Evolutionary conservation across 108 stramenopile species (phyloP).

Genomic region (Nannochloropsis salina): DNA sequence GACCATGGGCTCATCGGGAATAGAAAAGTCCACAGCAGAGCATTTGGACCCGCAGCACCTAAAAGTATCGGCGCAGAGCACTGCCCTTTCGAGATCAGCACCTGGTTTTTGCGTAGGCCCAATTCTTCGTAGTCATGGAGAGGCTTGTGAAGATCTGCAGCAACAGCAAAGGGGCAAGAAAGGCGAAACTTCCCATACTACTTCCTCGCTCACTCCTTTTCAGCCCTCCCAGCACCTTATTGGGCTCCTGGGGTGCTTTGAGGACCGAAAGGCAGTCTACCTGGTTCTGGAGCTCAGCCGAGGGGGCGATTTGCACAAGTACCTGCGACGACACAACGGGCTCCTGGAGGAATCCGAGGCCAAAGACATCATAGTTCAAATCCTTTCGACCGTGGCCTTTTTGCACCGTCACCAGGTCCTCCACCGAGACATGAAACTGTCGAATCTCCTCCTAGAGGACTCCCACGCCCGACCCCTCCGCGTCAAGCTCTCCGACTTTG

Average conservation of each 20-base stretch:
- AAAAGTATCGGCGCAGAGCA: background rate
- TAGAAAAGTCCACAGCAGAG: too few relatives aligned
- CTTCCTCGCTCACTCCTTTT: slow-evolving; percentile 27
- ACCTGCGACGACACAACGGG: slow-evolving; percentile 24
- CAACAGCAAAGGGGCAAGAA: background rate
- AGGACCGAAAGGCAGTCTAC: slow-evolving; percentile 48
- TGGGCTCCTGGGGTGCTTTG: slow-evolving; percentile 46
- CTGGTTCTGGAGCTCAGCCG: slow-evolving; percentile 54
- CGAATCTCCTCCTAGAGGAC: slow-evolving; percentile 53
- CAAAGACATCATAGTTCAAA: slow-evolving; percentile 41
- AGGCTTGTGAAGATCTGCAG: background rate
- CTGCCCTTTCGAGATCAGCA: too few relatives aligned
- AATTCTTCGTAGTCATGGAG: too few relatives aligned
- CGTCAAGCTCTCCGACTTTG: slow-evolving; percentile 43
- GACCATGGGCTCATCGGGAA: background rate
- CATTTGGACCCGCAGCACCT: background rate
- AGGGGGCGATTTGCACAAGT: slow-evolving; percentile 48
- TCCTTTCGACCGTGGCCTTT: slow-evolving; percentile 52
- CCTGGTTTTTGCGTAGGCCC: too few relatives aligned
- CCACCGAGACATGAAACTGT: slow-evolving; percentile 62
- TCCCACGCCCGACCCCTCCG: background rate
- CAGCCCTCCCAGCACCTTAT: background rate
- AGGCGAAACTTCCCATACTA: background rate
- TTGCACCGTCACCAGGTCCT: slow-evolving; percentile 55
- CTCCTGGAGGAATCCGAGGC: slow-evolving; percentile 44